Evolutionary conservation across 2,329 filamentous ascomycete genomes (phyloP).

Genomic region (Scedosporium boydii): DNA sequence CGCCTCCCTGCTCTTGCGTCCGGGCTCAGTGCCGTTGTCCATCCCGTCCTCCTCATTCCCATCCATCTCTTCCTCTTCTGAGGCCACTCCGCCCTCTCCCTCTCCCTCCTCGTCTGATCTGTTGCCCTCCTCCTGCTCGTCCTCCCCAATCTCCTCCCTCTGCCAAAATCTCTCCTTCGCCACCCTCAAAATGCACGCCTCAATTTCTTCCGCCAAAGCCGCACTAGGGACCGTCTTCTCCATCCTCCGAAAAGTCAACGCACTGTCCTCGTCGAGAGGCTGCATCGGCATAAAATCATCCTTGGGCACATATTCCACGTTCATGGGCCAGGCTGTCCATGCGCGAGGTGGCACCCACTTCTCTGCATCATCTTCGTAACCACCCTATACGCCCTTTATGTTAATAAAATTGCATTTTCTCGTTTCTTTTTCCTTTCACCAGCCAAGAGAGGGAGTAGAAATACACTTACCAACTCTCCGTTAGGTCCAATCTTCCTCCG

Average conservation of each 20-base stretch:
- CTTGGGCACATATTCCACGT: constrained; percentile 49
- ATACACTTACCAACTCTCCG: constrained; percentile 16
- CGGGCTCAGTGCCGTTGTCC: neutral
- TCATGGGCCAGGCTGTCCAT: constrained; percentile 85
- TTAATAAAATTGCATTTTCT: neutral
- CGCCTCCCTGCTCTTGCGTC: neutral
- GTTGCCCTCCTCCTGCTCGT: neutral
- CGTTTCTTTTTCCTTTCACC: neutral
- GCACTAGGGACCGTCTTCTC: constrained; percentile 41
- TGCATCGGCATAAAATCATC: constrained; percentile 37
- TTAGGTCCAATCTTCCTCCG: neutral
- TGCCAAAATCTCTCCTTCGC: constrained; percentile 57
- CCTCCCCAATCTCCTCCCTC: neutral
- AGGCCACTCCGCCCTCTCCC: neutral
- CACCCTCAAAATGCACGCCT: constrained; percentile 53
- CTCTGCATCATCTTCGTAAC: neutral
- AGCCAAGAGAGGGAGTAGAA: neutral
- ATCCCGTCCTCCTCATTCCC: neutral
- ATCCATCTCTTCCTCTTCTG: neutral
- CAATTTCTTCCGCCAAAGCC: constrained; percentile 60
- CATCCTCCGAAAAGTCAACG: constrained; percentile 38
- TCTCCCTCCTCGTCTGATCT: neutral
- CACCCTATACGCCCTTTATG: neutral
- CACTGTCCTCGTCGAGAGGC: constrained; percentile 35
- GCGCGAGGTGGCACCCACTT: constrained; percentile 42